phyloP scores from a whole-genome alignment of 805 yeast genomes.

The Candida parachauliodes region DNA sequence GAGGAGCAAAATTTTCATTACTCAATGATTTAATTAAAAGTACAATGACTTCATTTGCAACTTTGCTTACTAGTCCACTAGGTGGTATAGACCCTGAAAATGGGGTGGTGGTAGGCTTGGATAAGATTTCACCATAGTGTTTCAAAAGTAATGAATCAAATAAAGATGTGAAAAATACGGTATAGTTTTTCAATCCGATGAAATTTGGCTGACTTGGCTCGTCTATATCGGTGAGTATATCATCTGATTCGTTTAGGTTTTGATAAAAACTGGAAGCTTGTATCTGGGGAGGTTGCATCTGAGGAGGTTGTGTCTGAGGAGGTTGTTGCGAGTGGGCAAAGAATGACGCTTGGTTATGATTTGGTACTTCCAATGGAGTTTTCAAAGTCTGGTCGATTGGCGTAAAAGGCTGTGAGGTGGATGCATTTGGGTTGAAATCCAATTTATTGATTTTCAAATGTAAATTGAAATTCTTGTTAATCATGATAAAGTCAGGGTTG shows the following conservation, averaged over 20 bases:
- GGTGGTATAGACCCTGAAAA: constrained; percentile 42
- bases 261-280: constrained; percentile 5
- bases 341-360: constrained; percentile 5
- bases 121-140: constrained; percentile 30
- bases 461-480: constrained; percentile 19
- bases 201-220: constrained; percentile 17
- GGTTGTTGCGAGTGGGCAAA: too few relatives aligned
- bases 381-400: constrained; percentile 42
- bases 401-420: constrained; percentile 35
- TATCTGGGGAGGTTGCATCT: background rate
- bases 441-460: constrained; percentile 23
- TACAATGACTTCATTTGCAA: constrained; percentile 39
- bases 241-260: constrained; percentile 38
- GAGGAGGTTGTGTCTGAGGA: constrained; percentile 3
- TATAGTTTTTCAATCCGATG: constrained; percentile 23
- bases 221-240: constrained; percentile 38
- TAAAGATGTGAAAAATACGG: constrained; percentile 30
- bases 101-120: constrained; percentile 44
- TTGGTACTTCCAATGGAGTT: constrained; percentile 36
- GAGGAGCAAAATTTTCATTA: constrained; percentile 14
- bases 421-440: constrained; percentile 13
- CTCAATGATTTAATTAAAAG: constrained; percentile 19
- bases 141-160: constrained; percentile 37
- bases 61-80: constrained; percentile 40
- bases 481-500: constrained; percentile 19